These are phyloP conservation scores for Leccinum angustisporum DNA, from an alignment of 1,284 basidiomycete species.

Conservation along the genomic window DNA sequence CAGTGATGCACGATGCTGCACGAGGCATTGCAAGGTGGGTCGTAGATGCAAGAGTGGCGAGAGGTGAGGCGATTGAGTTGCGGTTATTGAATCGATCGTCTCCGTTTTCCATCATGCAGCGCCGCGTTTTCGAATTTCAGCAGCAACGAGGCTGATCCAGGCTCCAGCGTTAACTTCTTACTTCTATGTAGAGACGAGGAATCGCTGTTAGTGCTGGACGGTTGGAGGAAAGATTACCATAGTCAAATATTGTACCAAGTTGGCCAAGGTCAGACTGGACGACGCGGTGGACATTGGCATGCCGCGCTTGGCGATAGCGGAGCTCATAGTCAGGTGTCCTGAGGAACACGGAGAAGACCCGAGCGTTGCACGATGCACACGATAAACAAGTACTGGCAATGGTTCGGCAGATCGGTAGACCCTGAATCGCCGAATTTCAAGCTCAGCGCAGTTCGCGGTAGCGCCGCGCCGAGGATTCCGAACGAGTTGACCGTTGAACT, in stretches of 20 bases:
- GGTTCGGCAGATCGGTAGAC: background rate
- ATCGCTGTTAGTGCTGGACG: background rate
- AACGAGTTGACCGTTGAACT: slow-evolving; percentile 18
- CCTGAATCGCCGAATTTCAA: slow-evolving; percentile 23
- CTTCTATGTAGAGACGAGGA: background rate
- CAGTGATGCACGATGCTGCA: background rate
- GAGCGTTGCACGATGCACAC: background rate
- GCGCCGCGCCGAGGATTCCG: slow-evolving; percentile 22
- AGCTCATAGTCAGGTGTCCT: background rate
- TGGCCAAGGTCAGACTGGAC: background rate
- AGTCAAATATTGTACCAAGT: background rate
- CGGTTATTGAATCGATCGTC: background rate
- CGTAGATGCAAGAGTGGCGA: background rate
- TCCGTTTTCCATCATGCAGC: background rate
- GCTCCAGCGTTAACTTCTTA: background rate
- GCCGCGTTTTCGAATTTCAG: background rate
- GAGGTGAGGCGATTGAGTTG: background rate
- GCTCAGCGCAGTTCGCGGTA: slow-evolving; percentile 14
- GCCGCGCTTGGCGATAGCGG: background rate
- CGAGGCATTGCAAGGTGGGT: background rate
- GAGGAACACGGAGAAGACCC: background rate
- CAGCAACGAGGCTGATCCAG: background rate
- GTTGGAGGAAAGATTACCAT: background rate
- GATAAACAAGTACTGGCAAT: background rate
- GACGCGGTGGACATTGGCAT: background rate